Evolutionary conservation across 2,329 filamentous ascomycete species (phyloP), one percentile per base, ranked within the genome.

Genomic region (Reticulascus tulasneorum): DNA sequence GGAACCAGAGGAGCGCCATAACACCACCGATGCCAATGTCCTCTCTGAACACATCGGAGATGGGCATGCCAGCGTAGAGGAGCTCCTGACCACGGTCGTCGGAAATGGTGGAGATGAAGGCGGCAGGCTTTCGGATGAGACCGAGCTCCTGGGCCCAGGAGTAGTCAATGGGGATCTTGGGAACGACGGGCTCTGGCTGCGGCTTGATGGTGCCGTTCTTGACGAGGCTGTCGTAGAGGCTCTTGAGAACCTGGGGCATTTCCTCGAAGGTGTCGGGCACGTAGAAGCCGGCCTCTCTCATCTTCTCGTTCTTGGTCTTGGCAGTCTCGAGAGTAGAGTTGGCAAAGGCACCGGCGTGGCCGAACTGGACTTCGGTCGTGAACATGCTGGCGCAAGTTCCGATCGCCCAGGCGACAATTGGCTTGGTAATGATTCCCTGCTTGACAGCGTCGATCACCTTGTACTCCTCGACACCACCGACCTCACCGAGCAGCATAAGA

Each of bases 1-100:
- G 91, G 89, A 98, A 98, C 93, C 93, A 98, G 54, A 98, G 77
- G 40, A 98, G 82, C 44, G 93, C 96, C 93, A 98, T 98, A 72
- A 98, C 93, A 84, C 93, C 93, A 64, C 93, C 93, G 55, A 98
- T 97, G 55, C 93, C 93, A 56, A 98, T 97, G 55, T 97, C 90
- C 76, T 98, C 93, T 66, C 72, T 86, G 84, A 98, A 98, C 48
- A 98, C 93, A 63, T 98, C 93, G n/a, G 93, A 97, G 60, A 98
- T 98, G 60, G 93, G 93, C 87, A 98, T 95, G 60, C 93, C 93
- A 49, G 93, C 93, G 67, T 98, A 98, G 51, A 98, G 79, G 45
- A 98, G 85, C 73, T 98, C 93, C 68, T 98, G 93, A 50, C 93
- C 93, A 89, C 93, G 93, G 74, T 98, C 93, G 64, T 98, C 93